Base-by-base conservation (phyloP, 1,139 yeast species). In the Sugiyamaella xylanicola region DNA sequence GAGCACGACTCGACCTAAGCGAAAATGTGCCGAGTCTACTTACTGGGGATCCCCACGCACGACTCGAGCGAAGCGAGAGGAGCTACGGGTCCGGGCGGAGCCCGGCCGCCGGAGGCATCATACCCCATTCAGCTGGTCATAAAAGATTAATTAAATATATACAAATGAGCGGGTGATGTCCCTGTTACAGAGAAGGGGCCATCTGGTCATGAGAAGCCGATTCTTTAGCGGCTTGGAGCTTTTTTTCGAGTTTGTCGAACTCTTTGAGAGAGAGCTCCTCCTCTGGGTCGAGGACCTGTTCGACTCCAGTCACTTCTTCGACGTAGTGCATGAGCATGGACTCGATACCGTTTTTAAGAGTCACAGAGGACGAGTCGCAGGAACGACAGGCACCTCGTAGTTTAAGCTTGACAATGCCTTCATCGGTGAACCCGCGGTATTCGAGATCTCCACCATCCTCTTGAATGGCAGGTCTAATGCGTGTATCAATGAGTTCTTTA, bases 401-500 rank as follows among this genome's bases (percentile, higher is more conserved):
- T 69, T 86, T 86, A 65, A 88, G 78, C 66, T 80, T 84, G 1
- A 88, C 95, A 5, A 82, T 77, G 4, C 95, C 95, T 56, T 83
- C 87, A 59, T 84, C 86, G 3, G 73, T 68, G 66, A 86, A 86
- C 0, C 84, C 88, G 60, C 82, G 78, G 69, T 80, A 88, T 67
- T 82, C 90, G 60, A 85, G 81, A 68, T 86, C 93, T 16, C 93
- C 95, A 54, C 95, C 95, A 65, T 87, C 95, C 65, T 87, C 95
- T 62, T 76, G 79, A 55, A 76, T 77, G 0, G 98, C 98, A 0
- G 99, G 99, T 65, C 97, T 82, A 59, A 93, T 92, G 65, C 98
- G 82, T 3, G 99, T 93, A 66, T 89, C 92, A 56, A 93, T 87
- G 53, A 93, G 78, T 71, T 93, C 99, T 66, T 92, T 91, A 66